Base-by-base conservation (phyloP, 2,329 filamentous ascomycete species). In the Plenodomus tracheiphilus region DNA sequence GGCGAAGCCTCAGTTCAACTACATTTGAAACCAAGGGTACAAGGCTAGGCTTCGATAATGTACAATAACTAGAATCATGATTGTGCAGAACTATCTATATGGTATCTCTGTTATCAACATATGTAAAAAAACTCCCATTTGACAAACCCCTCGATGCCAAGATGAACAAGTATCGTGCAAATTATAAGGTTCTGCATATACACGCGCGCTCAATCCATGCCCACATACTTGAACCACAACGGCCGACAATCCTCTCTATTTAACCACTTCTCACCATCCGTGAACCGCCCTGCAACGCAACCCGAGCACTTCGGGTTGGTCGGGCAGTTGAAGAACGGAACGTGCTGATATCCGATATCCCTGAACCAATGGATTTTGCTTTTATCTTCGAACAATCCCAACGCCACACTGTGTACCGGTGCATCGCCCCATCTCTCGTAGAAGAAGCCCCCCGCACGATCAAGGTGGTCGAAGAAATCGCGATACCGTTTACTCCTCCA, bases 391-490 rank as follows among this genome's bases (percentile, higher is more conserved):
- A 99, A 97, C 20, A 99, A 74, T 22, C 91, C 94, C 36, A 99
- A 75, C 0, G 90, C 94, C 64, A 99, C 91, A 58, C 90, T 95
- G 74, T 99, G 94, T 5, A 99, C 94, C 0, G 94, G 94, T 2
- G 94, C 94, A 78, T 99, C 94, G 9, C 94, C 94, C 94, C 94
- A 99, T 62, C 94, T 82, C 77, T 99, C 94, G 70, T 99, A 99
- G 74, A 96, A 99, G 82, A 99, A 99, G 19, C 94, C 94, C 32
- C 94, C 94, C 0, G 92, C 90, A 17, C 89, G 85, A 73, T 99
- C 94, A 28, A 99, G 81, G 73, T 97, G 91, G 68, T 96, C 86
- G 70, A 99, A 99, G 74, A 97, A 99, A 56, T 95, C 91, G 69
- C 96, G 89, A 69, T 99, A 99, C 39, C 85, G 81, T 70, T 92